Conservation (phyloP, 2,329 filamentous ascomycete species). For the Diaporthe longicolla region DNA sequence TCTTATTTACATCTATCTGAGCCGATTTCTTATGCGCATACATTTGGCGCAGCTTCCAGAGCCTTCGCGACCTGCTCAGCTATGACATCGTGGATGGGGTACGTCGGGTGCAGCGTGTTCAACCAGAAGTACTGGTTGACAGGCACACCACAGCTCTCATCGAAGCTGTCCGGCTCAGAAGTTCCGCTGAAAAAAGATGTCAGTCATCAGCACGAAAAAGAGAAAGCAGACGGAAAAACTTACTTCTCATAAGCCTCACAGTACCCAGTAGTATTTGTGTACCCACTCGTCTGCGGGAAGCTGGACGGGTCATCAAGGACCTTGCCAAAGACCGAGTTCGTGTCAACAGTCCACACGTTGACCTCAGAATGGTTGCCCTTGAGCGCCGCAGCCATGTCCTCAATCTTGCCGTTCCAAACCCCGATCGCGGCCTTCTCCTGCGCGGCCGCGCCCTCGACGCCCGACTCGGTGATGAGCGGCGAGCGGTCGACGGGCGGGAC, state of each 20-base stretch:
- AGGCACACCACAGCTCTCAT: slow-evolving; percentile 63
- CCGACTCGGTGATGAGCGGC: slow-evolving; percentile 61
- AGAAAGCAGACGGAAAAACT: slow-evolving; percentile 45
- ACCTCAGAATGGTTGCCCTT: slow-evolving; percentile 51
- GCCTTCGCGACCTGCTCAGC: slow-evolving; percentile 62
- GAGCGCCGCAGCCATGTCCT: slow-evolving; percentile 55
- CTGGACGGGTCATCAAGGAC: slow-evolving; percentile 64
- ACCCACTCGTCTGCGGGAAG: slow-evolving; percentile 60
- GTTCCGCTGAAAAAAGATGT: slow-evolving; percentile 57
- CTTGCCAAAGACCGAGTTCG: slow-evolving; percentile 63
- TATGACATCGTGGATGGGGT: slow-evolving; percentile 71
- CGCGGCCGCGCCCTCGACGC: slow-evolving; percentile 49
- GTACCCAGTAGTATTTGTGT: slow-evolving; percentile 69
- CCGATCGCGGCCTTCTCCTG: slow-evolving; percentile 60
- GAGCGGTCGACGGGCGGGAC: slow-evolving; percentile 70
- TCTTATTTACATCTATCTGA: slow-evolving; percentile 1
- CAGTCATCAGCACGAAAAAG: slow-evolving; percentile 1
- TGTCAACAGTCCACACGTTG: slow-evolving; percentile 68
- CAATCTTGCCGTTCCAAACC: slow-evolving; percentile 65
- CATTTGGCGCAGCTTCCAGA: slow-evolving; percentile 55
- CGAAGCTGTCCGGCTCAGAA: slow-evolving; percentile 56
- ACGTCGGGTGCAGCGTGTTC: slow-evolving; percentile 75
- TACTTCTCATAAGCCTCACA: slow-evolving; percentile 69
- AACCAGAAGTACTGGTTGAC: slow-evolving; percentile 77
- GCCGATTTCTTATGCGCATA: slow-evolving; percentile 47